Conservation (phyloP, 2,329 filamentous ascomycete genomes). For the Ophiostoma himal-ulmi region DNA sequence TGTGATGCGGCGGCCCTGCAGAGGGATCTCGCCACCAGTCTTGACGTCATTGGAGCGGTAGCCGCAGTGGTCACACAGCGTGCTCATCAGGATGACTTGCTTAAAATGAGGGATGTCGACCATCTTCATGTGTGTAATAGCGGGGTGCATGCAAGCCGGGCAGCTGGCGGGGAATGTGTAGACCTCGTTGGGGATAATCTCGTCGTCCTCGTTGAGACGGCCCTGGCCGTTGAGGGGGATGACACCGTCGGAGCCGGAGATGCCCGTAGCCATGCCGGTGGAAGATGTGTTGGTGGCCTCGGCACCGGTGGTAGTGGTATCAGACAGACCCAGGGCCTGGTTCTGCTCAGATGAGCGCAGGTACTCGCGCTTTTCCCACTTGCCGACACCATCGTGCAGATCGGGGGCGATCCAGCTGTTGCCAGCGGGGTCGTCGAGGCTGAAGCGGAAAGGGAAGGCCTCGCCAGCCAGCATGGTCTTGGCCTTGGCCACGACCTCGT, state of each 20-base stretch:
- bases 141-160: conserved; percentile 80
- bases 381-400: conserved; percentile 70
- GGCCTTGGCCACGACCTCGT: conserved; percentile 66
- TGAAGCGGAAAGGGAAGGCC: conserved; percentile 80
- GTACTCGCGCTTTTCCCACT: conserved; percentile 85
- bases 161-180: conserved; percentile 90
- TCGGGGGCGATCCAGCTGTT: conserved; percentile 96
- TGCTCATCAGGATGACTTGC: conserved; percentile 93
- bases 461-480: conserved; percentile 71
- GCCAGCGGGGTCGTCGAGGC: conserved; percentile 83
- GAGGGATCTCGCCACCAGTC: conserved; percentile 87
- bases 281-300: conserved; percentile 28
- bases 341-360: conserved; percentile 80
- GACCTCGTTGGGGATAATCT: conserved; percentile 88
- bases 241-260: conserved; percentile 40
- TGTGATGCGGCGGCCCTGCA: conserved; percentile 76
- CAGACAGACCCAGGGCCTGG: conserved; percentile 69
- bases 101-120: conserved; percentile 98
- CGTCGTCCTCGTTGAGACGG: conserved; percentile 51
- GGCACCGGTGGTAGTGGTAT: conserved; percentile 43
- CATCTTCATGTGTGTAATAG: conserved; percentile 96
- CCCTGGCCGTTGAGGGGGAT: conserved; percentile 43
- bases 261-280: conserved; percentile 31
- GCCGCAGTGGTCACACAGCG: conserved; percentile 83
- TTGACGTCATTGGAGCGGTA: conserved; percentile 97